Base-by-base conservation (phyloP, 495 filamentous ascomycete species). In the Staphylotrichum tortipilum region DNA sequence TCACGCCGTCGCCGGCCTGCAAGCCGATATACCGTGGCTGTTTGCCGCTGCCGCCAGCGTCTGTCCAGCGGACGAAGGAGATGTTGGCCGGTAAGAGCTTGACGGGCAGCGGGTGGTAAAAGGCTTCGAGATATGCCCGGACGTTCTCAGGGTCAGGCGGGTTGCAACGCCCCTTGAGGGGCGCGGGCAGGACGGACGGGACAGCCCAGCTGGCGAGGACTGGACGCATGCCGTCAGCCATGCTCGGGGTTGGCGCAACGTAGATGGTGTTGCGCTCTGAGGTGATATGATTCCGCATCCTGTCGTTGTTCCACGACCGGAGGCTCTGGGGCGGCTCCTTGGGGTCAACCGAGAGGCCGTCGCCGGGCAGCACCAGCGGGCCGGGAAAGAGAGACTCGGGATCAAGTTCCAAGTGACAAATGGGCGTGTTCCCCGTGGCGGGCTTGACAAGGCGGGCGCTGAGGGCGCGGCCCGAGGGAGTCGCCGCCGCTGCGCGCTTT, bases 21-120 rank as follows among this genome's bases (percentile, higher is more conserved):
- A 82, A 71, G 19, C 73, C 79, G 36, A 80, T 66, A 40, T 63
- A 63, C 23, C 43, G 19, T 18, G 47, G 38, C 11, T 43, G 2
- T 29, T 61, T 58, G 15, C 12, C 30, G 19, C 18, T 42, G 41
- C 23, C 14, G 1, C 12, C 29, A 12, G 10, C 43, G 5, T 44
- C 55, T n/a, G 62, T 53, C 81, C 78, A 84, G 5, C 62, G 42
- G 0, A 68, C 67, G 54, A 78, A 82, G 11, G 47, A 31, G 2
- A 78, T 52, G 0, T 53, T 43, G 0, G 52, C 36, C 0, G 67
- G 49, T 18, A 72, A 57, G 12, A 72, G 58, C 43, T 76, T 77
- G 35, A 84, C 75, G 1, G 63, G 59, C 23, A 84, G 48, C 0
- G 76, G 76, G 48, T 80, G 71, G 62, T 84, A 86, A 55, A 85